Evolutionary conservation across 345 rosid genomes (phyloP).

Genomic region (Murraya koenigii): DNA sequence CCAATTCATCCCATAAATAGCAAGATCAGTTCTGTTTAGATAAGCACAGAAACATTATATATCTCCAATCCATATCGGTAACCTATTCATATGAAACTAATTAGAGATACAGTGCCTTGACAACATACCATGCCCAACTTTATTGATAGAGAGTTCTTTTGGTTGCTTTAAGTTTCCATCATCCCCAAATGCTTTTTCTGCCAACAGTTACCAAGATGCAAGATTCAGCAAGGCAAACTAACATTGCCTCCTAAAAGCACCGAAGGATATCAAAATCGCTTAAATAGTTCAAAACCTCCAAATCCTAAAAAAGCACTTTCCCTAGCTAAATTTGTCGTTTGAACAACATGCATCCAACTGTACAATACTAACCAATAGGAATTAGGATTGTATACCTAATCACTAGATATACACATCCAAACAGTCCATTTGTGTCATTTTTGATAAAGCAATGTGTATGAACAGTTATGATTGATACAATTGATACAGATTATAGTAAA

Average conservation of each 20-base stretch:
- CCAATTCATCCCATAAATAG: slow-evolving; percentile 7
- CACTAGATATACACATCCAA: not conserved
- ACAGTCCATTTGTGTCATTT: not conserved
- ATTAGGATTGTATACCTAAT: not conserved
- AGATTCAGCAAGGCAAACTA: not conserved
- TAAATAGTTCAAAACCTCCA: not conserved
- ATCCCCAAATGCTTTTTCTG: slow-evolving; percentile 88
- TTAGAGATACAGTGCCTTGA: not conserved
- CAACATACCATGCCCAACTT: slow-evolving; percentile 90
- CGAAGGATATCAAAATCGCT: not conserved
- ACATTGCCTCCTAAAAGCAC: not conserved
- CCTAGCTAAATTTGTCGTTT: not conserved
- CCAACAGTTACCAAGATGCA: slow-evolving; percentile 16
- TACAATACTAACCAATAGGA: not conserved
- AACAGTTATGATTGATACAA: not conserved
- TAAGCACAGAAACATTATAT: not conserved
- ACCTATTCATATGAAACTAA: not conserved
- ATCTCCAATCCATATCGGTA: not conserved
- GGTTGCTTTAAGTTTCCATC: slow-evolving; percentile 77
- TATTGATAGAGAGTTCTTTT: slow-evolving; percentile 85
- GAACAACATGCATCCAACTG: not conserved
- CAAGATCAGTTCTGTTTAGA: slow-evolving; percentile 6
- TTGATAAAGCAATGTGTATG: not conserved
- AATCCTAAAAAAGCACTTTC: not conserved
- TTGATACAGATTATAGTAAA: not conserved